Base-by-base conservation (phyloP, 345 rosid genomes). In the Salix purpurea region DNA sequence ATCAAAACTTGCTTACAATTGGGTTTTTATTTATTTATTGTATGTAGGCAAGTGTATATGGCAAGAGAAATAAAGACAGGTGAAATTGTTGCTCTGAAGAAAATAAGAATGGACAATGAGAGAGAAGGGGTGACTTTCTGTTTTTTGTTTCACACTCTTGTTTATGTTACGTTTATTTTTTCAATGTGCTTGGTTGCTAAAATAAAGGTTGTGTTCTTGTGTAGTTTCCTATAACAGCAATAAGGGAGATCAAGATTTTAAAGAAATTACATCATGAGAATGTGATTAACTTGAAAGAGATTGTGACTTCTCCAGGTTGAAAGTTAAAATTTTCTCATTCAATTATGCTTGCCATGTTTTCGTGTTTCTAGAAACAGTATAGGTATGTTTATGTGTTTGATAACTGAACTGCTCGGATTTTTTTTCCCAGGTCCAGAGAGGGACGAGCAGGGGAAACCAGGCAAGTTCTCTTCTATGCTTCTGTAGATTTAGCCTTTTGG, bases 101-200 rank as follows among this genome's bases (percentile, higher is more conserved):
- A 91, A 85, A 91, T 93, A 60, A 89, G 99, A 73, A 95, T 96
- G 99, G 99, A 96, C 78, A 93, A 93, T 71, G 99, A 95, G 84
- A 90, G 93, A 85, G 97, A 93, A 80, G 97, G 99, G 90, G 97
- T 93, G 88, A 77, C 85, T 82, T 77, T 16, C 0, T 74, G n/a
- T 56, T 44, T 46, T 54, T 69, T 42, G 58, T 37, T 32, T 70
- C 14, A 15, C 69, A 32, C 37, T 37, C 21, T 21, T 28, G 15
- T 62, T n/a, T 62, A 62, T 23, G 66, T 26, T 28, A 30, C 50
- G 14, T 46, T 46, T 15, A 13, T 46, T 65, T 30, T 14, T 28
- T 66, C 16, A 14, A 18, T 28, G 3, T 60, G 12, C 48, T 11
- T 46, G 9, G n/a, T n/a, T 80, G 5, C 48, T 73, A 19, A 62